Percentiles rank a stretch among this genome's conserved stretches.
phyloP scores from a whole-genome alignment of 148 eudicot genomes.

The Rhododendron simsii region DNA sequence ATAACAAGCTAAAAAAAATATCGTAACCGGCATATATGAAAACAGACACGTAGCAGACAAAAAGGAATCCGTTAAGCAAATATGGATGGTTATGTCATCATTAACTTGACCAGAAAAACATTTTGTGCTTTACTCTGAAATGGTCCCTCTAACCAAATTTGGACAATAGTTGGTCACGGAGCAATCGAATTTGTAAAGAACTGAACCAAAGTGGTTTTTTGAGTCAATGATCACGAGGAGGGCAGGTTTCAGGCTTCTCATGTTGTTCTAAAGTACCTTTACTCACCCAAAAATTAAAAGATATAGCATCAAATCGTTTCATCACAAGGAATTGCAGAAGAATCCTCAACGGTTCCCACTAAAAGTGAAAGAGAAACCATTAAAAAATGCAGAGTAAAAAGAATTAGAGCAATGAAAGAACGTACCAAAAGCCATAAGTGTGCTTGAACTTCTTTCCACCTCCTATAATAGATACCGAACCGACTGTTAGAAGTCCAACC shows the following conservation, averaged over 20 bases:
- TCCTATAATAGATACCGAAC: conserved; percentile 39
- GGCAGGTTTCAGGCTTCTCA: neutral
- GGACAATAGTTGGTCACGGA: neutral
- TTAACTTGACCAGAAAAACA: neutral
- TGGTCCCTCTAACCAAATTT: neutral
- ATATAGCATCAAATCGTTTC: neutral
- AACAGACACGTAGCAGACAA: neutral
- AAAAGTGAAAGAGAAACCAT: neutral
- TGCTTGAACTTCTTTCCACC: conserved; percentile 85
- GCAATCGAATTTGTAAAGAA: neutral
- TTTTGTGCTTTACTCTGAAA: neutral
- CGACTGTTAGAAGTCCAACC: neutral
- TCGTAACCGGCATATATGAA: neutral
- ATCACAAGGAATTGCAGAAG: neutral
- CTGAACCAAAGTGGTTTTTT: neutral
- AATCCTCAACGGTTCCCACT: neutral
- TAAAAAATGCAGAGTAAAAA: neutral
- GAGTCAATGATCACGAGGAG: neutral
- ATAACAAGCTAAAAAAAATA: neutral
- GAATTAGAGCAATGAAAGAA: conserved; percentile 4
- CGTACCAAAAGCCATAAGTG: conserved; percentile 72
- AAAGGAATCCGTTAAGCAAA: neutral
- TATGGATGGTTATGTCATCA: neutral
- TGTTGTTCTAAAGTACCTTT: neutral
- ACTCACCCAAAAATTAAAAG: neutral